Conservation (phyloP, 257 asterid species). For the Fraxinus pennsylvanica region DNA sequence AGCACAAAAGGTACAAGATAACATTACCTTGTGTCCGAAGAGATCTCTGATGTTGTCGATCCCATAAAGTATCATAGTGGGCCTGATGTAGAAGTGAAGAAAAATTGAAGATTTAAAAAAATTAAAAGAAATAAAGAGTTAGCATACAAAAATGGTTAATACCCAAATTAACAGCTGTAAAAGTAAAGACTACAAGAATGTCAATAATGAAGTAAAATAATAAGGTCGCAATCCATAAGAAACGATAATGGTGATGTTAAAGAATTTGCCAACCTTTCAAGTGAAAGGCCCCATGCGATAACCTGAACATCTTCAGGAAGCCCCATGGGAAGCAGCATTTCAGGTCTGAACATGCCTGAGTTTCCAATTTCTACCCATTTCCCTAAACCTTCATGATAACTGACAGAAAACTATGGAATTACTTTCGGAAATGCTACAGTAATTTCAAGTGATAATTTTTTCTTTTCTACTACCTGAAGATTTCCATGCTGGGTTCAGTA, state of each 20-base stretch:
- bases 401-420: slow-evolving; percentile 29
- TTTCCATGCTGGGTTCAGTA: slow-evolving; percentile 99
- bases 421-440: slow-evolving; percentile 10
- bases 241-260: neutral
- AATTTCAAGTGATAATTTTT: neutral
- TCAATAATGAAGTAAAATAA: neutral
- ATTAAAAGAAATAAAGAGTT: neutral
- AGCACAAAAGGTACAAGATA: neutral
- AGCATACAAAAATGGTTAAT: neutral
- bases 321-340: slow-evolving; percentile 97
- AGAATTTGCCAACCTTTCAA: slow-evolving; percentile 64
- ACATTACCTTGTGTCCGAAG: slow-evolving; percentile 86
- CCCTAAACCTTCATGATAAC: slow-evolving; percentile 92
- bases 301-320: slow-evolving; percentile 95
- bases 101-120: neutral
- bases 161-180: neutral
- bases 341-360: slow-evolving; percentile 99
- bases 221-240: neutral
- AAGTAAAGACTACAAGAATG: neutral
- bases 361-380: slow-evolving; percentile 99
- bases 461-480: slow-evolving; percentile 65
- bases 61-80: slow-evolving; percentile 94
- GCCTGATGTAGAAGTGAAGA: slow-evolving; percentile 46
- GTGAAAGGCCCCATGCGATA: slow-evolving; percentile 99
- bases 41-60: slow-evolving; percentile 93